Conservation (phyloP, 257 asterid genomes). For the Solanum piurae region DNA sequence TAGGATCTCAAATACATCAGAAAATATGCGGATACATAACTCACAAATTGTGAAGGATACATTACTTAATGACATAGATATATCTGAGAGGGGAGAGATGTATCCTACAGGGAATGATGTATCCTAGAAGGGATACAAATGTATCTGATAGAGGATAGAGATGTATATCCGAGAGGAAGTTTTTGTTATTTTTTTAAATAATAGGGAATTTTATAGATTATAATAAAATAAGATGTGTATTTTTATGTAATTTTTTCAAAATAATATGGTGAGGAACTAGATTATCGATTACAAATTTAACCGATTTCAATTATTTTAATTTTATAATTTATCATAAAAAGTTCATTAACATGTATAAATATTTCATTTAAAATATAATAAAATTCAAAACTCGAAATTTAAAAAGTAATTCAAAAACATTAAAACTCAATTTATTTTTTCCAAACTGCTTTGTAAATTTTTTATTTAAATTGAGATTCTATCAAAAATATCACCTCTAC, state of each 20-base stretch:
- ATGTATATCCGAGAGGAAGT: not conserved
- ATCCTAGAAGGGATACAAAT: not conserved
- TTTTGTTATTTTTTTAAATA: no score
- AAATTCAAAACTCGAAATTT: not conserved
- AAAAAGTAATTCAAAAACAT: not conserved
- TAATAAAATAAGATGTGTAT: no score
- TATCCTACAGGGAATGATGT: no score
- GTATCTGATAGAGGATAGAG: no score
- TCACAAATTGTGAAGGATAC: not conserved
- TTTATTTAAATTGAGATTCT: no score
- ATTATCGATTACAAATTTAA: not conserved
- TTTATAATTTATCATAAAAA: not conserved
- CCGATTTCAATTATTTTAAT: not conserved
- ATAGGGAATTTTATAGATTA: no score
- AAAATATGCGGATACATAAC: fast-evolving
- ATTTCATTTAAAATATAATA: not conserved
- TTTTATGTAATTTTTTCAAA: not conserved
- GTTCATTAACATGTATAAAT: not conserved
- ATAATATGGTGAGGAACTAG: not conserved
- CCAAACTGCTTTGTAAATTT: not conserved
- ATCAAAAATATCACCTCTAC: no score
- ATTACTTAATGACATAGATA: not conserved
- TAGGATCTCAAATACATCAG: not conserved
- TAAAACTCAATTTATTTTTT: no score
- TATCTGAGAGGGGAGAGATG: not conserved